phyloP scores from a whole-genome alignment of 192 early-diverging fungal genomes.

The Coemansia sp. region DNA sequence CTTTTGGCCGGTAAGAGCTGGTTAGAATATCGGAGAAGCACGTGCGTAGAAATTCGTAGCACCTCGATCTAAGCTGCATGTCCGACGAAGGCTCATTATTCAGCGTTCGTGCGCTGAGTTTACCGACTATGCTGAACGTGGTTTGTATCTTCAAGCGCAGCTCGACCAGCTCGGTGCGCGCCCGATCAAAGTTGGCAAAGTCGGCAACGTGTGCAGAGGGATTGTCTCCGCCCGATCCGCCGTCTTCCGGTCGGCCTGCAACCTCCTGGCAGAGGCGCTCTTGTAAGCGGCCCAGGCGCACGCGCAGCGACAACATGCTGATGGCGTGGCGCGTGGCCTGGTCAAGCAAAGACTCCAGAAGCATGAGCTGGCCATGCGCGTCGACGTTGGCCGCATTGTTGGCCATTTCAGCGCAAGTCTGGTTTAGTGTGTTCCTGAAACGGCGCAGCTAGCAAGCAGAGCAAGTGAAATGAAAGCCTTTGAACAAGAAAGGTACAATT shows the following conservation, averaged over 20 bases:
- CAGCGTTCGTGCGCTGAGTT: slow-evolving; percentile 12
- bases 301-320: slow-evolving; percentile 17
- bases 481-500: background rate
- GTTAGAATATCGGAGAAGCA: slow-evolving; percentile 27
- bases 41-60: slow-evolving; percentile 17
- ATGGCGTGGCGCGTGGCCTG: slow-evolving; percentile 29
- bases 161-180: slow-evolving; percentile 10
- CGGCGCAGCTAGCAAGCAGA: background rate
- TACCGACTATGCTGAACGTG: slow-evolving; percentile 18
- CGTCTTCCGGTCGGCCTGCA: too few relatives aligned
- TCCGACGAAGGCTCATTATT: slow-evolving; percentile 16
- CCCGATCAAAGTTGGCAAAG: slow-evolving; percentile 5
- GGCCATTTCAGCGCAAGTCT: too few relatives aligned
- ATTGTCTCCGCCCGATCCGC: background rate
- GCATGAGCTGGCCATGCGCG: slow-evolving; percentile 18
- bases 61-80: slow-evolving; percentile 16
- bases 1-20: background rate
- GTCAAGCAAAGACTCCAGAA: slow-evolving; percentile 41
- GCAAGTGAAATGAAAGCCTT: background rate
- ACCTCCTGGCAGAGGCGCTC: slow-evolving; percentile 2
- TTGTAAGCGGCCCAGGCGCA: slow-evolving; percentile 19
- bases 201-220: background rate
- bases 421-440: background rate
- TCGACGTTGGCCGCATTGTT: background rate
- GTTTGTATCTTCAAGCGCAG: slow-evolving; percentile 14